These are phyloP conservation scores for Sphagnum contortum DNA, from an alignment of 225 moss, liverwort and hornwort species.

Conservation along the genomic window DNA sequence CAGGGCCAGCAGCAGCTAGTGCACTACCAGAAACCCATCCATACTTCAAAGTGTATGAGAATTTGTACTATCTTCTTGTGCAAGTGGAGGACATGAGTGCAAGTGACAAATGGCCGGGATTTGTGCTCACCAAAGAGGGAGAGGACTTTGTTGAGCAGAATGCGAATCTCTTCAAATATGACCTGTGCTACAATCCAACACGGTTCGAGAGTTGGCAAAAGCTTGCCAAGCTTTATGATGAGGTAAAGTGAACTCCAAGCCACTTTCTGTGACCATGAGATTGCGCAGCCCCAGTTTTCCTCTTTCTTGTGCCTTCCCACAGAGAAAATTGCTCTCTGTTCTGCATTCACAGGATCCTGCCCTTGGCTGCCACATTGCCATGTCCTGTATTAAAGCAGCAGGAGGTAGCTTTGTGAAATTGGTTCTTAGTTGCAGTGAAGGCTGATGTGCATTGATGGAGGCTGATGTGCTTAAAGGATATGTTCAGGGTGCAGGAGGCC, in stretches of 20 bases:
- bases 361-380: too few species aligned
- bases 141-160: slow-evolving; percentile 95
- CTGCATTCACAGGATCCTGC: too few species aligned
- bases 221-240: slow-evolving; percentile 83
- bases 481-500: too few species aligned
- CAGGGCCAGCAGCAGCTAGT: slow-evolving; percentile 15
- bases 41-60: slow-evolving; percentile 64
- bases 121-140: slow-evolving; percentile 91
- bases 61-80: slow-evolving; percentile 83
- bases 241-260: slow-evolving; percentile 31
- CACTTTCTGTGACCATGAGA: neutral
- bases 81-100: slow-evolving; percentile 96
- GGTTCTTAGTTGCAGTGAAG: neutral
- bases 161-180: slow-evolving; percentile 81
- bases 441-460: neutral
- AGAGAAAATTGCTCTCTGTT: too few species aligned
- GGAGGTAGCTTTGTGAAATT: too few species aligned
- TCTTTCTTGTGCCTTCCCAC: neutral
- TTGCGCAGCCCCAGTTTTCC: neutral
- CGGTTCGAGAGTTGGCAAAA: slow-evolving; percentile 95
- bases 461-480: too few species aligned
- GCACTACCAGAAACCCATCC: slow-evolving; percentile 27
- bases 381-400: too few species aligned
- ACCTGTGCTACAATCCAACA: slow-evolving; percentile 80
- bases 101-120: slow-evolving; percentile 95